phyloP scores from a whole-genome alignment of 2,329 filamentous ascomycete genomes.

The Aphanoascus verrucosus region DNA sequence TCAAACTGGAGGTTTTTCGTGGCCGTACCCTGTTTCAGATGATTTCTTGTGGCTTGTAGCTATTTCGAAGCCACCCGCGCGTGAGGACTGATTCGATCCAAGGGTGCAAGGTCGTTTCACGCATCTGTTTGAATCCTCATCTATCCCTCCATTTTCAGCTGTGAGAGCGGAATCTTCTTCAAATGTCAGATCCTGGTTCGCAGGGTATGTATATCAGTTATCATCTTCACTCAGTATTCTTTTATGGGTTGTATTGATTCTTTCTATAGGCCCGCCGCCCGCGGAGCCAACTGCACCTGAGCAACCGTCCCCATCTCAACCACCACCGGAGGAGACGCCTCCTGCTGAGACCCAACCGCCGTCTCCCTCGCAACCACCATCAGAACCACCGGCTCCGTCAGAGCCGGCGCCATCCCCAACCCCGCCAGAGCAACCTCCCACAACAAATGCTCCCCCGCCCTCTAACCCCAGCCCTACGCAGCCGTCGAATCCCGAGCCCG shows the following conservation, averaged over 20 bases:
- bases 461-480: conserved; percentile 7
- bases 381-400: neutral
- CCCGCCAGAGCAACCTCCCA: neutral
- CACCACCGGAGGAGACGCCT: neutral
- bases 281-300: neutral
- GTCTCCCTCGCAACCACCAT: neutral
- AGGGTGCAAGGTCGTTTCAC: no score
- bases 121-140: no score
- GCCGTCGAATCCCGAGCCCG: conserved; percentile 10
- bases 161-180: no score
- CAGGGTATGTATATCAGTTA: neutral
- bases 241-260: neutral
- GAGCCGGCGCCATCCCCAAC: neutral
- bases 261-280: neutral
- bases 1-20: no score
- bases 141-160: no score
- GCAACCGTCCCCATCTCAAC: neutral
- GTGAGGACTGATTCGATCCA: no score
- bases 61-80: no score
- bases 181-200: neutral
- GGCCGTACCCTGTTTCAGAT: no score
- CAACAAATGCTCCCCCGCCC: neutral
- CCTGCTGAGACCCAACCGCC: neutral
- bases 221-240: neutral
- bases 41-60: no score